Evolutionary conservation across 331 rosid species (phyloP).

Genomic region (Spiraea crenata): DNA sequence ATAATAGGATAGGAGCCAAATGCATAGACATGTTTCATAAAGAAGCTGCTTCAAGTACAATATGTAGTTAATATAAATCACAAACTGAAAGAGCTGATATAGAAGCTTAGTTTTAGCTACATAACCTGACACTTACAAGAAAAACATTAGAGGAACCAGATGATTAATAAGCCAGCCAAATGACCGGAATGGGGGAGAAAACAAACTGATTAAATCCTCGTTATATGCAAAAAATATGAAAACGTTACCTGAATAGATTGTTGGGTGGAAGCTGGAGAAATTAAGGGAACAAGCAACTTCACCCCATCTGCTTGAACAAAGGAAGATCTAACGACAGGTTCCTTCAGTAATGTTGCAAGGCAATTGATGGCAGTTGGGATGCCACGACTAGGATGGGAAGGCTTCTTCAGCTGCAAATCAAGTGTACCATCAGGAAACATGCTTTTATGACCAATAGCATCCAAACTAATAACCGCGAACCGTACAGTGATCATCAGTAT

Average conservation of each 20-base stretch:
- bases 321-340: conserved; percentile 80
- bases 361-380: conserved; percentile 79
- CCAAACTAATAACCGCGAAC: conserved; percentile 4
- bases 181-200: conserved; percentile 11
- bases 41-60: conserved; percentile 68
- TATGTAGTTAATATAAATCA: conserved; percentile 25
- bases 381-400: conserved; percentile 83
- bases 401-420: conserved; percentile 62
- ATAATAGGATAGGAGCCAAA: conserved; percentile 93
- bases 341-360: conserved; percentile 81
- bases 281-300: conserved; percentile 86
- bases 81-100: conserved; percentile 5
- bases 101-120: not conserved
- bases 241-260: conserved; percentile 86
- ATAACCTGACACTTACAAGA: conserved; percentile 12
- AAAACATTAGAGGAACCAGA: conserved; percentile 11
- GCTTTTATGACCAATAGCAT: not conserved
- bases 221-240: not conserved
- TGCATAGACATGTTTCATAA: conserved; percentile 88
- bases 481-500: not conserved
- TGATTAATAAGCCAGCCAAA: conserved; percentile 5
- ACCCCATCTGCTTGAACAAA: conserved; percentile 91
- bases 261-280: conserved; percentile 94
- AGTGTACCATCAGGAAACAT: conserved; percentile 20
- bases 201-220: not conserved